A percentile compares a stretch with the other conserved stretches of the same genome.
Conservation (phyloP, 306 rosid genomes). For the Sesbania bispinosa region DNA sequence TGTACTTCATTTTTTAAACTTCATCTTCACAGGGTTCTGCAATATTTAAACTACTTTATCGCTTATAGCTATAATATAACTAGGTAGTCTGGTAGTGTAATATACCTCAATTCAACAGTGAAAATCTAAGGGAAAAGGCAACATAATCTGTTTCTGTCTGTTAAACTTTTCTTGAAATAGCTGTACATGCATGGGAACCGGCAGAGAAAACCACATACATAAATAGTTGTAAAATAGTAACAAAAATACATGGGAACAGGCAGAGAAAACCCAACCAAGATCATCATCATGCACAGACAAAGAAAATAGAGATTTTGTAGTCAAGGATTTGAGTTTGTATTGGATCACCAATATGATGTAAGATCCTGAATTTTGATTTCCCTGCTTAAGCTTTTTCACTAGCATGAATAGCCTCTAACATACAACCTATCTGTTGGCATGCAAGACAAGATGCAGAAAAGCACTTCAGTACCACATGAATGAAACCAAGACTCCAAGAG, state of each 20-base stretch:
- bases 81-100: not conserved
- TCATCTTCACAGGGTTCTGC: not conserved
- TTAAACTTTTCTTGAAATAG: not conserved
- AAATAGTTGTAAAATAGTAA: not conserved
- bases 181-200: too few relatives aligned
- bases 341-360: not conserved
- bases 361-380: slow-evolving; percentile 8
- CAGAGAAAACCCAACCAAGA: not conserved
- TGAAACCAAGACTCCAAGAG: not conserved
- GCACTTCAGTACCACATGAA: not conserved
- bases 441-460: not conserved
- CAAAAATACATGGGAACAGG: not conserved
- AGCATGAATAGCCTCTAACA: not conserved
- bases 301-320: not conserved
- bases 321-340: not conserved
- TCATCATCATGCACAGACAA: not conserved
- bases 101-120: not conserved
- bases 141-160: not conserved
- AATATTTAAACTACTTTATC: not conserved
- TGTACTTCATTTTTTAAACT: not conserved
- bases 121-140: not conserved
- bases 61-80: not conserved
- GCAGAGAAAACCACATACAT: not conserved
- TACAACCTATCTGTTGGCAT: not conserved
- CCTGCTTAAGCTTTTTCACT: not conserved